Conservation (phyloP, 352 stramenopile genomes). For the Globisporangium spiculum region DNA sequence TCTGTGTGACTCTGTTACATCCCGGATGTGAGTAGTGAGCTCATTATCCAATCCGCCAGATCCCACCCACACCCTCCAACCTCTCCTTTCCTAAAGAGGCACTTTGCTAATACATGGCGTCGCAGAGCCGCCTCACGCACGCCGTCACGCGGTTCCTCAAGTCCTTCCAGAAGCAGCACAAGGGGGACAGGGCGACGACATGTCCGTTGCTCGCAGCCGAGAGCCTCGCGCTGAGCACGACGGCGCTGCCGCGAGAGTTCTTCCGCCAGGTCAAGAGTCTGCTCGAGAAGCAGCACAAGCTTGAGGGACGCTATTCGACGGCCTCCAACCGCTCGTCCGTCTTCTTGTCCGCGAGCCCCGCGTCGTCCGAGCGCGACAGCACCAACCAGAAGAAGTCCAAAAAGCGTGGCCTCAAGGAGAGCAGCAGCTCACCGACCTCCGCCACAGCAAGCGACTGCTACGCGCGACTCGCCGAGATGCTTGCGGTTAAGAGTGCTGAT, state of each 20-base stretch:
- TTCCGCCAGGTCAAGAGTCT: constrained; percentile 27
- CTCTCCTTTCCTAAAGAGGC: neutral
- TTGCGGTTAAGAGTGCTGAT: constrained; percentile 16
- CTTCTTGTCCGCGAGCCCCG: constrained; percentile 7
- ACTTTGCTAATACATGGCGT: constrained; percentile 7
- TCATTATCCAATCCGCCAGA: constrained; percentile 2
- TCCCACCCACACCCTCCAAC: neutral
- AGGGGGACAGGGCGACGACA: constrained; percentile 12
- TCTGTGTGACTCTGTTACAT: neutral
- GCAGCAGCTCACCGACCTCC: constrained; percentile 19
- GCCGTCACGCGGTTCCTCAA: constrained; percentile 36
- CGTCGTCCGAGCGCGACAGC: constrained; percentile 16
- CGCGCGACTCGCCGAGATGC: constrained; percentile 22
- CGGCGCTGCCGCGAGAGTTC: constrained; percentile 31
- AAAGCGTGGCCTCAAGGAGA: constrained; percentile 8
- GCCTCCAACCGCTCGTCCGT: constrained; percentile 1
- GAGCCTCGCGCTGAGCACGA: neutral
- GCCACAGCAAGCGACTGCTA: constrained; percentile 14
- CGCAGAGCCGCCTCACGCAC: constrained; percentile 34
- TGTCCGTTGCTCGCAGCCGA: constrained; percentile 21
- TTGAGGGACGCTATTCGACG: constrained; percentile 19
- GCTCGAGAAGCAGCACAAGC: constrained; percentile 9
- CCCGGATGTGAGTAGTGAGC: neutral
- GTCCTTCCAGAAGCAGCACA: constrained; percentile 35
- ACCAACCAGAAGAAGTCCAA: neutral